Evolutionary conservation across 768 basidiomycete genomes (phyloP).

Genomic region (Xerocomus brunneocitrinus): DNA sequence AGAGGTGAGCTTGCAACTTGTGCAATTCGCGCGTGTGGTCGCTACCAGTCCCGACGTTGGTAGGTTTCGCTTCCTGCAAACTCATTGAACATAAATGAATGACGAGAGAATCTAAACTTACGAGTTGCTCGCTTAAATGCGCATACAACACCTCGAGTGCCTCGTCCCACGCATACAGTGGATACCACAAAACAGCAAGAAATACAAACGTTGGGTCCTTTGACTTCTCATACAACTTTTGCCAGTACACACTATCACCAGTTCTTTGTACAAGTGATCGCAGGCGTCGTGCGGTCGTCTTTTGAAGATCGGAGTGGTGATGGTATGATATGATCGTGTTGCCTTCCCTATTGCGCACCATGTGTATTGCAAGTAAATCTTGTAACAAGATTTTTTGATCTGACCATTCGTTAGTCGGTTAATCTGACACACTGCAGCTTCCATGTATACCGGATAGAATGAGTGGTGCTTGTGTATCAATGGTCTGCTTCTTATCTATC

Average conservation of each 20-base stretch:
- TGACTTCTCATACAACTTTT: slow-evolving; percentile 28
- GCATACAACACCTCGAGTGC: slow-evolving; percentile 47
- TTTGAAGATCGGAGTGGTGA: slow-evolving; percentile 21
- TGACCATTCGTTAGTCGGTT: neutral
- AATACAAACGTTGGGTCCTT: slow-evolving; percentile 33
- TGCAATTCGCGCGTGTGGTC: slow-evolving; percentile 50
- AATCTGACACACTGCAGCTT: neutral
- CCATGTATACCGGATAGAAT: slow-evolving; percentile 18
- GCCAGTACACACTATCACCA: slow-evolving; percentile 36
- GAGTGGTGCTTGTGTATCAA: slow-evolving; percentile 34
- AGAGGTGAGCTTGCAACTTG: slow-evolving; percentile 53
- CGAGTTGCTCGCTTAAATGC: slow-evolving; percentile 45
- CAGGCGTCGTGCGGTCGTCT: slow-evolving; percentile 26
- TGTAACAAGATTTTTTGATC: slow-evolving; percentile 26
- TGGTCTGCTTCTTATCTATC: slow-evolving; percentile 21
- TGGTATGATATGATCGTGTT: slow-evolving; percentile 37
- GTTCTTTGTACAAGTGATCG: slow-evolving; percentile 30
- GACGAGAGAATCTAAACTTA: slow-evolving; percentile 14
- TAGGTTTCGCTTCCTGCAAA: slow-evolving; percentile 38
- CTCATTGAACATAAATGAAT: neutral
- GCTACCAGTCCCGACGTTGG: slow-evolving; percentile 35
- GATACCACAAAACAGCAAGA: slow-evolving; percentile 50
- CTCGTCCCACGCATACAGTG: slow-evolving; percentile 61
- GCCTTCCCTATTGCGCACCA: slow-evolving; percentile 27
- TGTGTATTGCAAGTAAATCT: slow-evolving; percentile 39